Percentiles rank a stretch among this genome's conserved stretches.
Evolutionary conservation across 345 rosid genomes (phyloP).

Genomic region (Combretum micranthum): DNA sequence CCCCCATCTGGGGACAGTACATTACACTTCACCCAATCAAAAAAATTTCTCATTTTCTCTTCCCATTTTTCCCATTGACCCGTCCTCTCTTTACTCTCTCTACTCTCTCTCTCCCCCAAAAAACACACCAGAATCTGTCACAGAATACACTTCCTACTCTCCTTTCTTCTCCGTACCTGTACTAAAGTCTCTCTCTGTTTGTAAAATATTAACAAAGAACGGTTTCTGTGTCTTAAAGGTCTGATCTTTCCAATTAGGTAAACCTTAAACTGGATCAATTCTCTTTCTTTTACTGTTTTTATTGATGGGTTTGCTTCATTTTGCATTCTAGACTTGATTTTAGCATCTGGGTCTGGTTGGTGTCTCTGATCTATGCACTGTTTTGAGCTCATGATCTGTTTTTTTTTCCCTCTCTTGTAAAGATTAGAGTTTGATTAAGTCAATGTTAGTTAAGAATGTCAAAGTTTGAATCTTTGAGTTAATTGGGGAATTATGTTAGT

Average conservation of each 20-base stretch:
- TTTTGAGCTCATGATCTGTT: slow-evolving; percentile 39
- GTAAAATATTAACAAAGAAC: too few species aligned
- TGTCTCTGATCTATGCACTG: slow-evolving; percentile 7
- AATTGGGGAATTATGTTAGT: slow-evolving; percentile 4
- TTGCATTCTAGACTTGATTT: slow-evolving; percentile 14
- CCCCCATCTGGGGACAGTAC: too few species aligned
- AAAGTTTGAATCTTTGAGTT: slow-evolving; percentile 7
- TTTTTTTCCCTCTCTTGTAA: slow-evolving; percentile 10
- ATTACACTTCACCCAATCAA: slow-evolving; percentile 15
- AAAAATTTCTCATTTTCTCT: slow-evolving; percentile 16
- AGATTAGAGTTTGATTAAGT: slow-evolving; percentile 12
- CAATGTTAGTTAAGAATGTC: slow-evolving; percentile 4
- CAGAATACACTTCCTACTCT: neutral
- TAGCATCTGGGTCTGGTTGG: slow-evolving; percentile 25
- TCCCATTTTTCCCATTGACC: neutral
- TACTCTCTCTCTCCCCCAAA: neutral
- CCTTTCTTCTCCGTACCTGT: slow-evolving; percentile 1
- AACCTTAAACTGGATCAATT: too few species aligned
- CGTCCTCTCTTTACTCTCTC: neutral
- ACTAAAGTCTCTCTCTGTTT: neutral
- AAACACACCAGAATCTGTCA: too few species aligned
- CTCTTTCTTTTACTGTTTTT: too few species aligned
- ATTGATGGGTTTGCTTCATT: slow-evolving; percentile 8
- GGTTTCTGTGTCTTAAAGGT: too few species aligned
- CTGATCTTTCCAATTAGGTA: too few species aligned